These are phyloP conservation scores for Gracilaria caudata DNA, from an alignment of 23 red algal species.

Conservation along the genomic window DNA sequence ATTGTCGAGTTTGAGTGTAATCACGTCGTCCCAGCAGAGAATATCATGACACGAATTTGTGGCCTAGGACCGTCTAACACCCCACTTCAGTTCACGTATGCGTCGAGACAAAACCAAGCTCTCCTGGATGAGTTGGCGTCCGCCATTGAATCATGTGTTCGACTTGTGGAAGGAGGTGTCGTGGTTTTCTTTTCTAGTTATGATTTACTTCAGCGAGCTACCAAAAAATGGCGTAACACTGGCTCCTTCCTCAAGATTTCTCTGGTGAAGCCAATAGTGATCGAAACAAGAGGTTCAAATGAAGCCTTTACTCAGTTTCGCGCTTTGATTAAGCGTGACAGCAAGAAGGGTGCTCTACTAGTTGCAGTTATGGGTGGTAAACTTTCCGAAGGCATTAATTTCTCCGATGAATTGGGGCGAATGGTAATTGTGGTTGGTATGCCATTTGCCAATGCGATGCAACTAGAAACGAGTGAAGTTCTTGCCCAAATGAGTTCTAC, in stretches of 20 bases:
- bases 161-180: constrained; percentile 59
- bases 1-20: constrained; percentile 73
- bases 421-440: constrained; percentile 88
- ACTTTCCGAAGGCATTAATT: constrained; percentile 98
- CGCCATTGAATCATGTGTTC: constrained; percentile 36
- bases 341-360: constrained; percentile 69
- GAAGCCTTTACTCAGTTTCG: constrained; percentile 40
- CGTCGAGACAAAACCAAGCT: constrained; percentile 25
- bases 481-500: constrained; percentile 24
- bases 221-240: constrained; percentile 35
- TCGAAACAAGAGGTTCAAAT: constrained; percentile 60
- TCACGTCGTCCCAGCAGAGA: constrained; percentile 83
- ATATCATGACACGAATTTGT: constrained; percentile 75
- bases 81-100: constrained; percentile 70
- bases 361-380: constrained; percentile 88
- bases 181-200: constrained; percentile 94
- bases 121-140: constrained; percentile 81
- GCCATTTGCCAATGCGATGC: constrained; percentile 83
- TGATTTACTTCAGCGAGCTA: constrained; percentile 41
- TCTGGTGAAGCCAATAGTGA: constrained; percentile 58
- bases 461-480: constrained; percentile 62
- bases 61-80: constrained; percentile 54
- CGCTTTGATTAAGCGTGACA: constrained; percentile 1
- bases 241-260: constrained; percentile 29
- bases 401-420: constrained; percentile 92